Percentiles rank a stretch among this genome's conserved stretches.
Evolutionary conservation across 768 basidiomycete species (phyloP).

Genomic region (Lentinus tigrinus): DNA sequence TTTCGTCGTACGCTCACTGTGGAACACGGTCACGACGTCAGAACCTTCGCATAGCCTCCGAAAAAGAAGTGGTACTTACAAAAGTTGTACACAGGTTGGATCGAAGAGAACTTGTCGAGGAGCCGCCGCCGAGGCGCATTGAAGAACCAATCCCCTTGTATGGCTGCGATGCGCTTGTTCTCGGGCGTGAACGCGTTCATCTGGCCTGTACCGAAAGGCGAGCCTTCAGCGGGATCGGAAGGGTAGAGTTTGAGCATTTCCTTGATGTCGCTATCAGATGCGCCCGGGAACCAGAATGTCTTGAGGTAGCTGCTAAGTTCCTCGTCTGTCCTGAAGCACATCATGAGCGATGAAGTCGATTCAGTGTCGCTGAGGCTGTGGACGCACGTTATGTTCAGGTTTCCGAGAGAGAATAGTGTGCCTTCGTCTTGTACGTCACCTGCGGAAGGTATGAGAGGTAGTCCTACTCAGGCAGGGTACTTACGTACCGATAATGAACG

Average conservation of each 20-base stretch:
- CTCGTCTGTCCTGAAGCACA: slow-evolving; percentile 22
- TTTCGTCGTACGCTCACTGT: slow-evolving; percentile 15
- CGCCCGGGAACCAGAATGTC: slow-evolving; percentile 24
- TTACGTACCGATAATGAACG: slow-evolving; percentile 45
- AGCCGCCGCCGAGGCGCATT: slow-evolving; percentile 28
- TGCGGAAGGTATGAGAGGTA: not conserved
- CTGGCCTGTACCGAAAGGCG: slow-evolving; percentile 49
- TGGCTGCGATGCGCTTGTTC: slow-evolving; percentile 29
- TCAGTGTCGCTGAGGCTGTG: too few relatives aligned
- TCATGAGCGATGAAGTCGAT: not conserved
- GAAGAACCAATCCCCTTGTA: slow-evolving; percentile 29
- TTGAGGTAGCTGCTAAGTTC: slow-evolving; percentile 17
- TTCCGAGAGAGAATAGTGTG: slow-evolving; percentile 36
- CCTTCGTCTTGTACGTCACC: slow-evolving; percentile 52
- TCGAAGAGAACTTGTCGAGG: slow-evolving; percentile 16
- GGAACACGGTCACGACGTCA: not conserved
- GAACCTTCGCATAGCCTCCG: not conserved
- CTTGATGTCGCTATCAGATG: slow-evolving; percentile 15
- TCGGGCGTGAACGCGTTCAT: slow-evolving; percentile 45
- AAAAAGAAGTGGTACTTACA: not conserved
- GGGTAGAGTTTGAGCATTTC: slow-evolving; percentile 22
- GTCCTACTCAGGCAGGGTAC: not conserved
- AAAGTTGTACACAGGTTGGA: slow-evolving; percentile 22
- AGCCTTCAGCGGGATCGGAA: slow-evolving; percentile 41
- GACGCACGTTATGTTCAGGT: slow-evolving; percentile 31